Evolutionary conservation across 1,139 yeast genomes (phyloP).

Genomic region (Nematodospora anomalae): DNA sequence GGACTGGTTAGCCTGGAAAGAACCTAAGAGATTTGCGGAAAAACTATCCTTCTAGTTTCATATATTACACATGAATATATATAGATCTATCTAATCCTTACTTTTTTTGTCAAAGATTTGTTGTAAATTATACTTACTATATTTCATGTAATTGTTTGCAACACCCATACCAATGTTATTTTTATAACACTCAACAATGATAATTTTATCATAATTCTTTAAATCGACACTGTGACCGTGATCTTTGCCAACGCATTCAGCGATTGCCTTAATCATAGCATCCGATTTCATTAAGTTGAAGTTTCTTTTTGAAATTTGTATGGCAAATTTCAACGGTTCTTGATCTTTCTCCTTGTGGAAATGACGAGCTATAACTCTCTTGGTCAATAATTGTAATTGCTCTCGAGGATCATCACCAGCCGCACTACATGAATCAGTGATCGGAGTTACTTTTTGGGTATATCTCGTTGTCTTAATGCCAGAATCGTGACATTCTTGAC

Average conservation of each 20-base stretch:
- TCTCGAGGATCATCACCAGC: conserved; percentile 40
- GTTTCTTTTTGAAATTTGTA: conserved; percentile 76
- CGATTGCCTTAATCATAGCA: conserved; percentile 69
- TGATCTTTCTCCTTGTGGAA: conserved; percentile 58
- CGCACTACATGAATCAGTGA: conserved; percentile 73
- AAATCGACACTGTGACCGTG: conserved; percentile 79
- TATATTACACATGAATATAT: conserved; percentile 2
- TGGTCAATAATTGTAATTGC: conserved; percentile 61
- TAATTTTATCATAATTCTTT: conserved; percentile 73
- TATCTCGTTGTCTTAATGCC: conserved; percentile 62
- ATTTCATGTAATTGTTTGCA: conserved; percentile 59
- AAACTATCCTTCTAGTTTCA: conserved; percentile 9
- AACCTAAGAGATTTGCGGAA: conserved; percentile 34
- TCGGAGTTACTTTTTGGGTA: conserved; percentile 79
- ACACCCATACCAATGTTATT: conserved; percentile 81
- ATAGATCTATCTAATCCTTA: conserved; percentile 1
- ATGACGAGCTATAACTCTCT: conserved; percentile 61
- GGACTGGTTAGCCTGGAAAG: conserved; percentile 92
- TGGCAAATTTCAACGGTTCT: conserved; percentile 66
- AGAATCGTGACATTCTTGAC: conserved; percentile 56
- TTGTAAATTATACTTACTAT: conserved; percentile 60
- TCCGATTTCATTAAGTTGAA: conserved; percentile 70
- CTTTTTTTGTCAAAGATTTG: conserved; percentile 52
- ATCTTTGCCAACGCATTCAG: conserved; percentile 67
- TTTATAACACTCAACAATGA: conserved; percentile 85